These are phyloP conservation scores for Tilletia horrida DNA, from an alignment of 1,284 basidiomycete species.

Conservation along the genomic window DNA sequence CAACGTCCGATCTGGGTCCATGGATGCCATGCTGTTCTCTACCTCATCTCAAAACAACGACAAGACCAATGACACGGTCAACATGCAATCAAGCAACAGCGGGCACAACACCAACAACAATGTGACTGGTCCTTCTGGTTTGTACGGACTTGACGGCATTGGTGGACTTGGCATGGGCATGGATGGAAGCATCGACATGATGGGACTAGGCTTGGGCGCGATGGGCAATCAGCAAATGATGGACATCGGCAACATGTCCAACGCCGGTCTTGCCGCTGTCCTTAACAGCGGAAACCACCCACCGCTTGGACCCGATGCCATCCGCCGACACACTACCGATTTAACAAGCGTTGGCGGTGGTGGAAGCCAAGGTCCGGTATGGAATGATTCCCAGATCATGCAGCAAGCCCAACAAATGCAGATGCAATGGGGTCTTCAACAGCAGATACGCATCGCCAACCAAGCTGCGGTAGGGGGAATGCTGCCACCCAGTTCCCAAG, in stretches of 20 bases:
- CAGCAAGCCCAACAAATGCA: too few relatives aligned
- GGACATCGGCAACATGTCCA: background rate
- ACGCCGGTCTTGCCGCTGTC: background rate
- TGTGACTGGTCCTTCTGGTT: background rate
- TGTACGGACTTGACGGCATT: background rate
- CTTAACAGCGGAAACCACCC: too few relatives aligned
- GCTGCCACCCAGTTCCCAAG: background rate
- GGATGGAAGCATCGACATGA: background rate
- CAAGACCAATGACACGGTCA: background rate
- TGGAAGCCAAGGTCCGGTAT: too few relatives aligned
- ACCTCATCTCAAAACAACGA: background rate
- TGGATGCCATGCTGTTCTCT: conserved; percentile 13
- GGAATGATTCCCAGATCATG: too few relatives aligned
- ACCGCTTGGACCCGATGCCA: too few relatives aligned
- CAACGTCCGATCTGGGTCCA: background rate
- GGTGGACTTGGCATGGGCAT: background rate
- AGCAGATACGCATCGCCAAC: too few relatives aligned
- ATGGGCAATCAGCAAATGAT: background rate
- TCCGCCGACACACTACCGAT: too few relatives aligned
- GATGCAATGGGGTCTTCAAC: too few relatives aligned
- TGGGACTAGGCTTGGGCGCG: background rate
- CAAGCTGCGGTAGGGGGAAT: too few relatives aligned
- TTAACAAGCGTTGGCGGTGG: too few relatives aligned
- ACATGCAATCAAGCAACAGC: background rate
- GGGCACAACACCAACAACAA: background rate